Base-by-base conservation (phyloP, 2,329 filamentous ascomycete species). In the Thelonectria blattea region DNA sequence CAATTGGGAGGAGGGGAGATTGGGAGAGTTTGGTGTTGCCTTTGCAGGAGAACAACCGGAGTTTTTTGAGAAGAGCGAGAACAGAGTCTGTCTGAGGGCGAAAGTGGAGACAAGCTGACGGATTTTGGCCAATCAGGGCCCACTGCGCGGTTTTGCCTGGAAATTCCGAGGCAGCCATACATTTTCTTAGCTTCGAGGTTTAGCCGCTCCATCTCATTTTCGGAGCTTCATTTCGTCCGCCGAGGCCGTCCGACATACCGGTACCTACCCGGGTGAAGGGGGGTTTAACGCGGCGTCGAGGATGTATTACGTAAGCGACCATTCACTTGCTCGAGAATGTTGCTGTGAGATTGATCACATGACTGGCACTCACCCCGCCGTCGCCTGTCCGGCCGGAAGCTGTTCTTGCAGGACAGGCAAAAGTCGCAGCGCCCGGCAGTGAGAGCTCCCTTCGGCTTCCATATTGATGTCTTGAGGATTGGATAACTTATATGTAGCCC, bases 1-100 rank as follows among this genome's bases (percentile, higher is more conserved):
- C 84, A 87, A 86, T 84, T 86, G 85, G 77, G 74, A 78, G 77
- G 83, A 85, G 84, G 80, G 83, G 83, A 85, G 83, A 84, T 85
- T 79, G 78, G 79, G 6, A 78, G 68, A 76, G 76, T 77, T 76
- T 74, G 76, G 75, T 79, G 78, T 77, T 81, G 79, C 78, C 79
- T 77, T 79, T 79, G 74, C 73, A 74, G 74, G 70, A 77, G 73
- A 76, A 73, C 75, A 76, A 76, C 77, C 78, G 76, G 75, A 78
- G 77, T 72, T 78, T 79, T 80, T 79, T 72, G 74, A 73, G 73
- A 37, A 74, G 71, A 77, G 27, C 75, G 69, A 73, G 72, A 76
- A 72, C 74, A 79, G 75, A 77, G 72, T 75, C 75, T 76, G 74
- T 70, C 68, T 76, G 75, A 79, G 76, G 74, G 73, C 73, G 71